These are phyloP conservation scores for Colletotrichum zoysiae DNA, from an alignment of 2,329 filamentous ascomycete genomes.

Conservation along the genomic window DNA sequence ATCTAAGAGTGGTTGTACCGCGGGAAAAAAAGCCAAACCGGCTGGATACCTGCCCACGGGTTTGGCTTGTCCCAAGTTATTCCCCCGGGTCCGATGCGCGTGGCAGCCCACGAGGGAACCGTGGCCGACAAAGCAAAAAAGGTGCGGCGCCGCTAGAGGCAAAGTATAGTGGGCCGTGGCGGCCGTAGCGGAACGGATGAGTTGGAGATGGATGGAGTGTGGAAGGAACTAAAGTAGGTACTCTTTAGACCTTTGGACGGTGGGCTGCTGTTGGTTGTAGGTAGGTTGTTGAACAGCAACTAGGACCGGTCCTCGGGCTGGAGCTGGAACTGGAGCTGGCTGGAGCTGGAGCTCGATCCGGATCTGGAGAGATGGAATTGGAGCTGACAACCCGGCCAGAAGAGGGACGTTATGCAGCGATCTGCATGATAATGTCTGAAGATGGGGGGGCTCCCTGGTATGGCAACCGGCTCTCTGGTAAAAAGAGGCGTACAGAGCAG, in stretches of 20 bases:
- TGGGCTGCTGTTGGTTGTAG: slow-evolving; percentile 5
- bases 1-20: slow-evolving; percentile 38
- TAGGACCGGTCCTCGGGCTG: neutral
- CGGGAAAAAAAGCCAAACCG: slow-evolving; percentile 19
- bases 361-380: slow-evolving; percentile 17
- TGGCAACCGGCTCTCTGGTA: slow-evolving; percentile 35
- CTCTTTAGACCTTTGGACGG: neutral
- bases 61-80: slow-evolving; percentile 27
- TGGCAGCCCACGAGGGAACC: slow-evolving; percentile 26
- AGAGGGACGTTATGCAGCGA: slow-evolving; percentile 40
- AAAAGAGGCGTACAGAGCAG: slow-evolving; percentile 31
- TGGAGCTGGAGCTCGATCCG: slow-evolving; percentile 17
- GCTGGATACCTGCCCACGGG: slow-evolving; percentile 26
- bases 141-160: slow-evolving; percentile 1
- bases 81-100: slow-evolving; percentile 22
- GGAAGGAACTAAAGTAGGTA: neutral
- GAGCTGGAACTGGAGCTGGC: slow-evolving; percentile 3
- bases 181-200: slow-evolving; percentile 24
- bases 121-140: slow-evolving; percentile 24
- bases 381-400: slow-evolving; percentile 29
- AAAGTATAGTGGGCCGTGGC: neutral
- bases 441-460: slow-evolving; percentile 34
- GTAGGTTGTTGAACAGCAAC: neutral
- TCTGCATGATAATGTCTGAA: slow-evolving; percentile 34
- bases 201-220: slow-evolving; percentile 15